A percentile compares a stretch with the other conserved stretches of the same genome.
phyloP scores from a whole-genome alignment of 2,329 filamentous ascomycete species.

The Stylonectria norvegica region DNA sequence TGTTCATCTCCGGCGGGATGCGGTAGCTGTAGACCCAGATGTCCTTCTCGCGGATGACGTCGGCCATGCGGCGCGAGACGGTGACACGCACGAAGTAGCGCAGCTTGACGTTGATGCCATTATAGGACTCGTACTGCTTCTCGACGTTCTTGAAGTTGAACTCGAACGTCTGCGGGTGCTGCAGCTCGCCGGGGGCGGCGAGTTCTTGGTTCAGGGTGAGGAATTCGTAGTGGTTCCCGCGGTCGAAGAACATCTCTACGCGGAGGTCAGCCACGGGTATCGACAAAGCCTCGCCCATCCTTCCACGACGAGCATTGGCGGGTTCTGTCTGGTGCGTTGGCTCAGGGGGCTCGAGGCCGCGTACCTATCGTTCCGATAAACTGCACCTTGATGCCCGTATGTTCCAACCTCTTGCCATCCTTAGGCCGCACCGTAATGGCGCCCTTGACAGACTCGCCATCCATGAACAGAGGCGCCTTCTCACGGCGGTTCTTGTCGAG shows the following conservation, averaged over 20 bases:
- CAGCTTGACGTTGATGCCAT: conserved; percentile 98
- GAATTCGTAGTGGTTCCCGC: conserved; percentile 99
- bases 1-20: conserved; percentile 97
- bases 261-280: conserved; percentile 4
- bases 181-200: conserved; percentile 92
- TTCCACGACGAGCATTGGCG: neutral
- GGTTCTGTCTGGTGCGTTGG: conserved; percentile 8
- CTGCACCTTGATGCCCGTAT: conserved; percentile 98
- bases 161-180: conserved; percentile 96
- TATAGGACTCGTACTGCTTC: conserved; percentile 99
- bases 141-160: conserved; percentile 99
- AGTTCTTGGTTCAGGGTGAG: conserved; percentile 95
- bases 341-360: conserved; percentile 18
- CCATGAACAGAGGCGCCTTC: conserved; percentile 94
- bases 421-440: conserved; percentile 93
- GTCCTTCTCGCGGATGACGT: conserved; percentile 98
- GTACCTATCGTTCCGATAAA: conserved; percentile 97
- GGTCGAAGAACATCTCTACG: conserved; percentile 98
- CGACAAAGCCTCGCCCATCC: too few relatives aligned
- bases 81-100: conserved; percentile 98
- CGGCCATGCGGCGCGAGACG: conserved; percentile 93
- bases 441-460: conserved; percentile 97
- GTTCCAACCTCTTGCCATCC: conserved; percentile 95
- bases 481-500: conserved; percentile 97
- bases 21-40: conserved; percentile 99